Evolutionary conservation across 2,329 filamentous ascomycete genomes (phyloP).

Genomic region (Remersonia thermophila): DNA sequence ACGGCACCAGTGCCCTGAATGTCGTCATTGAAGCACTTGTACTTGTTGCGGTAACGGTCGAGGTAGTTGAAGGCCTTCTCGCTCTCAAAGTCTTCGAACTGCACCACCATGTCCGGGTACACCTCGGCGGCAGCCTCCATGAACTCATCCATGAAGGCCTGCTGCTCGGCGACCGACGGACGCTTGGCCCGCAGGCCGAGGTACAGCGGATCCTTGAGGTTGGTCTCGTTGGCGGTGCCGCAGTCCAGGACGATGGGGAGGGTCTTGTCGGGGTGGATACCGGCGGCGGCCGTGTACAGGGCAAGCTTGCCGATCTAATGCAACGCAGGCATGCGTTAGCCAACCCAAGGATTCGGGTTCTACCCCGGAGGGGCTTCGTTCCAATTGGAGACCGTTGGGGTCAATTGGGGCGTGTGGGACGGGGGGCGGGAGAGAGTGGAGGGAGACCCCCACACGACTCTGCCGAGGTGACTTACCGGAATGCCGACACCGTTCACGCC

Average conservation of each 20-base stretch:
- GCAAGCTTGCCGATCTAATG: conserved; percentile 75
- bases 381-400: too few relatives aligned
- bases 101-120: conserved; percentile 57
- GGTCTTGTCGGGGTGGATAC: conserved; percentile 81
- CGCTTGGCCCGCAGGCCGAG: conserved; percentile 80
- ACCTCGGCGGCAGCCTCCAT: conserved; percentile 80
- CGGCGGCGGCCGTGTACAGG: conserved; percentile 89
- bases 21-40: conserved; percentile 98
- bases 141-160: conserved; percentile 92
- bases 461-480: conserved; percentile 46
- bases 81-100: conserved; percentile 97
- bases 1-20: conserved; percentile 96
- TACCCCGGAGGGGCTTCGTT: too few relatives aligned
- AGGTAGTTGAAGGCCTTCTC: conserved; percentile 82
- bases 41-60: conserved; percentile 73
- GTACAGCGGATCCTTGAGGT: conserved; percentile 64
- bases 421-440: too few relatives aligned
- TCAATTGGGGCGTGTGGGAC: too few relatives aligned
- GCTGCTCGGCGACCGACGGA: conserved; percentile 63
- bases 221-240: conserved; percentile 54
- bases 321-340: conserved; percentile 13
- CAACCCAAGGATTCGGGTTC: too few relatives aligned
- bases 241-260: conserved; percentile 57
- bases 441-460: neutral
- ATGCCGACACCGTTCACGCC: conserved; percentile 97